Base-by-base conservation (phyloP, 768 basidiomycete genomes). In the Termitomyces heimii region DNA sequence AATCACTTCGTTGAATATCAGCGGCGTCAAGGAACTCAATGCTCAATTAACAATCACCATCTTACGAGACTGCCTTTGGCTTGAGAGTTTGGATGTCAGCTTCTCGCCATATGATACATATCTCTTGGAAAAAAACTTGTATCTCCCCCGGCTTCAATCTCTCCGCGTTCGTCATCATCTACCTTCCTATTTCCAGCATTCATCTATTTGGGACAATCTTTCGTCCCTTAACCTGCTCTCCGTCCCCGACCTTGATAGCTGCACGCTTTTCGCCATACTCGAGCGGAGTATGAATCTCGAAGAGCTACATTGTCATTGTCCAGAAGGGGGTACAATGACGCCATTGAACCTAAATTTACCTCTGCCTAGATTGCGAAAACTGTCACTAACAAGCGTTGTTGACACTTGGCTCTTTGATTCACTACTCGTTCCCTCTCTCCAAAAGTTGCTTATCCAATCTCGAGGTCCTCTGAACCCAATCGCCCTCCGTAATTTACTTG, bases 361-460 rank as follows among this genome's bases (percentile, higher is more conserved):
- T 48, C 14, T 57, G 14, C 49, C 34, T 9, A 45, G 28, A n/a
- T 45, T 57, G 28, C 18, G 28, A 14, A 57, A 52, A 32, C 56
- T 57, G 18, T 32, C 29, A n/a, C 28, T 57, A 26, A 57, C 18
- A 9, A 44, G 46, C 26, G 49, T 57, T 7, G 10, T 46, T n/a
- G 51, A 53, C 39, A 57, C 34, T n/a, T 53, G 56, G 56, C 32
- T 53, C 16, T 46, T 57, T 16, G 56, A 57, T 16, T 53, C 51
- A 5, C 45, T 52, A 6, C 10, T 57, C 5, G 35, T 57, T 28
- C 56, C 51, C 39, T 57, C 56, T 12, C 51, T 57, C 28, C 42
- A 26, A n/a, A 44, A 57, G 26, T n/a, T 57, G 22, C 35, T 37
- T 20, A 52, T 57, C 24, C 44, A 46, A 5, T 53, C 56, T 26